These are phyloP conservation scores for Passiflora organensis DNA, from an alignment of 345 rosid species.

Conservation along the genomic window DNA sequence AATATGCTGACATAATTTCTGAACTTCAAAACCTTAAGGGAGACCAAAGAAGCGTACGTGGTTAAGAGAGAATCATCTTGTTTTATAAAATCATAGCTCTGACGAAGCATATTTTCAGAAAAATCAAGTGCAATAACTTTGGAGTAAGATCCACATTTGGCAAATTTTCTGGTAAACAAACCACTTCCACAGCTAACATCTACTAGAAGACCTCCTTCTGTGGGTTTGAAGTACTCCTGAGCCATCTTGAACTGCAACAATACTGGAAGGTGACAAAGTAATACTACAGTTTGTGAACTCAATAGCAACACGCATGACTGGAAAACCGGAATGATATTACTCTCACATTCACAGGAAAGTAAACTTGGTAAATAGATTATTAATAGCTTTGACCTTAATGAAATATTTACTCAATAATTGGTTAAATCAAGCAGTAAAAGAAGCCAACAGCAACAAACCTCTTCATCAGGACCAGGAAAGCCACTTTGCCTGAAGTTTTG, in stretches of 20 bases:
- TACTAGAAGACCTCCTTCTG: conserved; percentile 71
- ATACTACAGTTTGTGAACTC: not conserved
- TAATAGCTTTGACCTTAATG: not conserved
- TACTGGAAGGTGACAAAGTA: conserved; percentile 5
- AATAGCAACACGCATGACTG: not conserved
- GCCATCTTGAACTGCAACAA: conserved; percentile 86
- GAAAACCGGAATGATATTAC: not conserved
- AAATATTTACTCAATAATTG: too few species aligned
- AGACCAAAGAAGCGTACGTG: conserved; percentile 26
- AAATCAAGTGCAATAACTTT: conserved; percentile 85
- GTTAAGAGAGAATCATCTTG: conserved; percentile 43
- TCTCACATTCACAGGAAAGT: not conserved
- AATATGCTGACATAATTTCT: not conserved
- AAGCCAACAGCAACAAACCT: conserved; percentile 40
- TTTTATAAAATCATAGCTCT: conserved; percentile 74
- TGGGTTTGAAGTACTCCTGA: conserved; percentile 73
- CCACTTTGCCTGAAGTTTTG: conserved; percentile 73
- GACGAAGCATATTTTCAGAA: conserved; percentile 96
- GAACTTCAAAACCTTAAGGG: conserved; percentile 1
- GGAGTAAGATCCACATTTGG: conserved; percentile 65
- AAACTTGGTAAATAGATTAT: not conserved
- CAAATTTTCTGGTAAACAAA: conserved; percentile 83
- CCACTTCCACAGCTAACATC: conserved; percentile 99
- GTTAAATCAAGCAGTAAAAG: not conserved
- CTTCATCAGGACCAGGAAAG: conserved; percentile 94